These are phyloP conservation scores for Yamadazyma trypodendri DNA, from an alignment of 1,139 yeast species.

Conservation along the genomic window DNA sequence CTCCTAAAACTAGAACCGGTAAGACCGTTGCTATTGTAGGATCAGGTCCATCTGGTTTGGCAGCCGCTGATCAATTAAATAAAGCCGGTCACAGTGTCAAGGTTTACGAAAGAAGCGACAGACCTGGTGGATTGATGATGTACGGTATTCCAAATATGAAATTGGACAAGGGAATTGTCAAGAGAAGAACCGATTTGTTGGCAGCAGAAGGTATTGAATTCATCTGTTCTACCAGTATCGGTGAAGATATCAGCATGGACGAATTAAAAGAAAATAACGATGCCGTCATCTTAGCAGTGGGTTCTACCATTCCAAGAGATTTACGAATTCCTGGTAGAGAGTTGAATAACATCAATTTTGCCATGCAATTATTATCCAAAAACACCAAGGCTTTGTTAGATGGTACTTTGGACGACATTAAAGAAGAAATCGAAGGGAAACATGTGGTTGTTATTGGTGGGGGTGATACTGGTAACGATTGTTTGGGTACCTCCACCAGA, in stretches of 20 bases:
- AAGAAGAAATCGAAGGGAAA: constrained; percentile 74
- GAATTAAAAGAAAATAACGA: constrained; percentile 65
- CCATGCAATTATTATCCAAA: constrained; percentile 86
- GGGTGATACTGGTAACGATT: constrained; percentile 99
- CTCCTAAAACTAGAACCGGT: constrained; percentile 81
- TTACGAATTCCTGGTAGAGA: constrained; percentile 93
- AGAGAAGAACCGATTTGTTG: constrained; percentile 88
- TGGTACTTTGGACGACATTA: constrained; percentile 74
- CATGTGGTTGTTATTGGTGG: constrained; percentile 97
- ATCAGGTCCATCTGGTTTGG: constrained; percentile 96
- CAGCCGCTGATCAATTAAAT: constrained; percentile 95
- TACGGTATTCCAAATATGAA: constrained; percentile 99
- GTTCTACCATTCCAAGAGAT: constrained; percentile 96
- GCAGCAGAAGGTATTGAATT: constrained; percentile 88
- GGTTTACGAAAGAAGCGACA: constrained; percentile 89
- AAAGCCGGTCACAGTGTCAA: constrained; percentile 92
- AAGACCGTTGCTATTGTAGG: constrained; percentile 85
- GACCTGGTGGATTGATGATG: constrained; percentile 97
- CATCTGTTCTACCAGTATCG: constrained; percentile 73
- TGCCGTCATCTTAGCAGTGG: constrained; percentile 92
- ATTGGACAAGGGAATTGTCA: constrained; percentile 87
- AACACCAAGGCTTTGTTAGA: constrained; percentile 90
- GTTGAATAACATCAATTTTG: constrained; percentile 84
- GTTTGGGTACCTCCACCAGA: constrained; percentile 96
- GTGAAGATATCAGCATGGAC: constrained; percentile 73